Evolutionary conservation across 768 basidiomycete genomes (phyloP).

Genomic region (Kwoniella pini): DNA sequence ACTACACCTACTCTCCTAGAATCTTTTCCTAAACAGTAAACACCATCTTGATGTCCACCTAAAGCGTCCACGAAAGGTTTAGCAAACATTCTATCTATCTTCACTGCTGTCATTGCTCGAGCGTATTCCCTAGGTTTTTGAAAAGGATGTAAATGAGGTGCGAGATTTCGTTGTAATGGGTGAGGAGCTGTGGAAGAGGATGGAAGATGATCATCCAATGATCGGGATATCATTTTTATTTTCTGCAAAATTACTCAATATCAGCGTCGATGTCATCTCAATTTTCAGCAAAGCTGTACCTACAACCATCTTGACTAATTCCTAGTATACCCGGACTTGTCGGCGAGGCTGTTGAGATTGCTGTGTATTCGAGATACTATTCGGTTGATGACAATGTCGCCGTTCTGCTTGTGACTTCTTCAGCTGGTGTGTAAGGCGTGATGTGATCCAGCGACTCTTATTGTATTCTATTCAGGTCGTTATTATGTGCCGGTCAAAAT

Average conservation of each 20-base stretch:
- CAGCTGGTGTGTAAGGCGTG: too few relatives aligned
- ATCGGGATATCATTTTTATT: conserved; percentile 54
- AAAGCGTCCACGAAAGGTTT: conserved; percentile 89
- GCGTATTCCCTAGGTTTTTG: conserved; percentile 87
- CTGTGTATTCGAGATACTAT: too few relatives aligned
- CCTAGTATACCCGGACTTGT: too few relatives aligned
- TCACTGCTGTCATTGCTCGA: conserved; percentile 89
- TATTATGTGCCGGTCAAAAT: too few relatives aligned
- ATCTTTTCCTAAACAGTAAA: conserved; percentile 75
- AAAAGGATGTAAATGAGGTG: conserved; percentile 95
- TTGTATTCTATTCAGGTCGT: too few relatives aligned
- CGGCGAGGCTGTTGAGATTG: too few relatives aligned
- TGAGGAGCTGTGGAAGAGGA: conserved; percentile 52
- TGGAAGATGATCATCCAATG: conserved; percentile 53
- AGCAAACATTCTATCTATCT: conserved; percentile 97
- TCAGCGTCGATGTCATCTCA: too few relatives aligned
- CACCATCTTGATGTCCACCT: conserved; percentile 91
- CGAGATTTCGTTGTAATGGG: conserved; percentile 85
- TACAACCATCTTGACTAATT: conserved; percentile 1
- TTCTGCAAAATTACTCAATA: conserved; percentile 28
- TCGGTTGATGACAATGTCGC: too few relatives aligned
- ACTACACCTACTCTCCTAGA: conserved; percentile 72
- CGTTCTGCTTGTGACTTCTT: too few relatives aligned
- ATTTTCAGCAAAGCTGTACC: neutral
- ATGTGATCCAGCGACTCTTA: too few relatives aligned